Evolutionary conservation across 495 filamentous ascomycete species (phyloP).

Genomic region (Podospora bellae-mahoneyi): DNA sequence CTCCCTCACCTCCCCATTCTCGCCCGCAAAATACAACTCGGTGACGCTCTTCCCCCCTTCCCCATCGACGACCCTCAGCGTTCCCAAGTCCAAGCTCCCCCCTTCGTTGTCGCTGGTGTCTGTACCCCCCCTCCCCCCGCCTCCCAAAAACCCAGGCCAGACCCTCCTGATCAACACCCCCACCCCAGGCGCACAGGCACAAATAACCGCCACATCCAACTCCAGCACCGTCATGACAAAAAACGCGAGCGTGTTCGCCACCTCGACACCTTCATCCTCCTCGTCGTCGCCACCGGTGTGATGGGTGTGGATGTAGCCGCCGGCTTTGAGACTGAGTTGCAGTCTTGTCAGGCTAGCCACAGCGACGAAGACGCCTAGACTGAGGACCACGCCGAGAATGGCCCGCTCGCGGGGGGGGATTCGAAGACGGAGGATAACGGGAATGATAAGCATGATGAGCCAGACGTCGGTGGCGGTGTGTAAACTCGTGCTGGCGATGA

Average conservation of each 20-base stretch:
- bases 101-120: conserved; percentile 7
- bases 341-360: conserved; percentile 35
- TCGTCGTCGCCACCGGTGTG: background rate
- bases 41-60: conserved; percentile 11
- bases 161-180: conserved; percentile 28
- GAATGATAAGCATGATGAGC: conserved; percentile 37
- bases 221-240: conserved; percentile 37
- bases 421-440: conserved; percentile 34
- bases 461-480: conserved; percentile 38
- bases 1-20: conserved; percentile 7
- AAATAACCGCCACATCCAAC: conserved; percentile 34
- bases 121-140: background rate
- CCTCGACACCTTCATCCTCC: conserved; percentile 16
- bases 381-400: conserved; percentile 34
- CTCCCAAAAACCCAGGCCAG: conserved; percentile 21
- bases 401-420: conserved; percentile 34
- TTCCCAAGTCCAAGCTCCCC: conserved; percentile 27
- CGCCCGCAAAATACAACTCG: conserved; percentile 9
- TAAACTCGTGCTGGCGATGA: conserved; percentile 33
- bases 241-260: conserved; percentile 25
- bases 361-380: conserved; percentile 37
- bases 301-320: background rate
- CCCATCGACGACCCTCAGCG: conserved; percentile 29
- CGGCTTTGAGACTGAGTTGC: conserved; percentile 18
- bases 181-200: conserved; percentile 34